Percentiles rank a stretch among this genome's conserved stretches.
Conservation (phyloP, 73 alveolate genomes). For the Tetrahymena elliotti region DNA sequence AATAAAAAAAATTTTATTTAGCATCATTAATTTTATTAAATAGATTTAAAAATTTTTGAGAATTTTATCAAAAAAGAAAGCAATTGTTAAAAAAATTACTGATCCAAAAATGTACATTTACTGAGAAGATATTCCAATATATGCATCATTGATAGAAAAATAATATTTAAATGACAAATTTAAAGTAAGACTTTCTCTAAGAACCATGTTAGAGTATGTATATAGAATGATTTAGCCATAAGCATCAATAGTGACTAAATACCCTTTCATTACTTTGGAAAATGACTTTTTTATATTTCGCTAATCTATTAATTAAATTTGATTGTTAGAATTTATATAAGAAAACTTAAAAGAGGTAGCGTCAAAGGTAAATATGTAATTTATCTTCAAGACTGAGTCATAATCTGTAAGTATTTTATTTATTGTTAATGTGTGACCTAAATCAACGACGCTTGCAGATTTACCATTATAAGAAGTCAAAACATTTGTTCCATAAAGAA, state of each 20-base stretch:
- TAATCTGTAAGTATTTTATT: background rate
- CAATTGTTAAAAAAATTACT: too few species aligned
- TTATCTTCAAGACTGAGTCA: background rate
- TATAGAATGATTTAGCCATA: background rate
- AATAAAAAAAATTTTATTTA: too few species aligned
- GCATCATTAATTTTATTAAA: too few species aligned
- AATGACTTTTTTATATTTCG: background rate
- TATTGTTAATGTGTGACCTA: background rate
- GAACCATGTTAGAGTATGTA: background rate
- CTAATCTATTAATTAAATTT: background rate
- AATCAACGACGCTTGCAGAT: background rate
- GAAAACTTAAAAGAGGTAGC: background rate
- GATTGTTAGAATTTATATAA: background rate
- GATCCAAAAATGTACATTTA: background rate
- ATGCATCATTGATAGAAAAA: background rate
- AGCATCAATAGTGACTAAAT: background rate
- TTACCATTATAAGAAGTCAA: background rate
- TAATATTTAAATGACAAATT: background rate
- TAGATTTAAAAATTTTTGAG: too few species aligned
- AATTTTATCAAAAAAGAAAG: background rate
- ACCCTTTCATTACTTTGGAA: background rate
- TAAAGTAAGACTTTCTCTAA: background rate
- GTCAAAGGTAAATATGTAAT: background rate
- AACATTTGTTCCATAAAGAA: background rate
- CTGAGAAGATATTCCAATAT: background rate